phyloP scores from a whole-genome alignment of 345 rosid genomes.

The Nephelium lappaceum region DNA sequence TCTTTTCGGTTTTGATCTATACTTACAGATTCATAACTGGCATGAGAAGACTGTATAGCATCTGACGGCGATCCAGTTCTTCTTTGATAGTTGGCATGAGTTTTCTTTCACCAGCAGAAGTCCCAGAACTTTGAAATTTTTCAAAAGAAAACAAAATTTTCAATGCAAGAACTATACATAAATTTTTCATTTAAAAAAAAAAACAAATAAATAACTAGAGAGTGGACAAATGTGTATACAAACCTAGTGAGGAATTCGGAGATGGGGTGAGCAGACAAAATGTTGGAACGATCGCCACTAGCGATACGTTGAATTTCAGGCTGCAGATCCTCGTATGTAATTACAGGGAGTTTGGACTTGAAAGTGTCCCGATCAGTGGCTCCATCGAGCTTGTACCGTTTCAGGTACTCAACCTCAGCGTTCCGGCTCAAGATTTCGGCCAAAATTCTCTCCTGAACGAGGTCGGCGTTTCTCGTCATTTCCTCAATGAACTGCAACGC shows the following conservation, averaged over 20 bases:
- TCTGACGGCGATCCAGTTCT: slow-evolving; percentile 90
- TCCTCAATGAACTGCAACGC: slow-evolving; percentile 80
- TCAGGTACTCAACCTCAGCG: slow-evolving; percentile 70
- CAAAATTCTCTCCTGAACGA: slow-evolving; percentile 61
- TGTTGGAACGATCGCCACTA: slow-evolving; percentile 84
- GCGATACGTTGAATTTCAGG: slow-evolving; percentile 95
- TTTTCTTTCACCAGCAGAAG: slow-evolving; percentile 98
- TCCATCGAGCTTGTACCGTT: slow-evolving; percentile 51
- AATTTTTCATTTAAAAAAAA: neutral
- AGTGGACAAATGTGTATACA: neutral
- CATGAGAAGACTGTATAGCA: slow-evolving; percentile 88
- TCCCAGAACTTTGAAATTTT: slow-evolving; percentile 72
- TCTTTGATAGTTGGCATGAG: slow-evolving; percentile 92
- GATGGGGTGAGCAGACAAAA: slow-evolving; percentile 81
- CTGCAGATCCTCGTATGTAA: slow-evolving; percentile 83
- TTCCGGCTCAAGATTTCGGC: slow-evolving; percentile 71
- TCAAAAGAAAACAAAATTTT: neutral
- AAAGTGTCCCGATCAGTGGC: slow-evolving; percentile 70
- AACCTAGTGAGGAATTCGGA: slow-evolving; percentile 98
- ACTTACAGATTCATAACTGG: slow-evolving; percentile 99
- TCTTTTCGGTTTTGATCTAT: neutral
- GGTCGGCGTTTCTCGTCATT: slow-evolving; percentile 65
- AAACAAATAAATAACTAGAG: too few species aligned
- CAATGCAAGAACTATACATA: neutral
- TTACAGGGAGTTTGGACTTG: slow-evolving; percentile 70